Conservation (phyloP, 768 basidiomycete genomes). For the Amylocystis lapponica region DNA sequence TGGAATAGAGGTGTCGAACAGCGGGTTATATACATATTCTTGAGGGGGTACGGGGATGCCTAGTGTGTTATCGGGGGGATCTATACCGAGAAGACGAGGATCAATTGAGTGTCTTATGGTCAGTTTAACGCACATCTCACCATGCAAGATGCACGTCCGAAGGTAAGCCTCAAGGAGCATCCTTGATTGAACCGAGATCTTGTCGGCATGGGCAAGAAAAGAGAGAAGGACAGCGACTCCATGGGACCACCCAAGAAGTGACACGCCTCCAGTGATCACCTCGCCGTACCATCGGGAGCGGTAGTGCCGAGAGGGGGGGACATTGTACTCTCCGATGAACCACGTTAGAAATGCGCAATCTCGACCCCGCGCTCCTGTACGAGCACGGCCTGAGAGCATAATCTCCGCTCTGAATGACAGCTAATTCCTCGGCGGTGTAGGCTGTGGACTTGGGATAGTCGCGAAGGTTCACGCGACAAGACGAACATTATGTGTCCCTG, state of each 20-base stretch:
- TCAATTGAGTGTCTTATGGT: too few relatives aligned
- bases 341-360: constrained; percentile 28
- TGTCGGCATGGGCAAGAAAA: constrained; percentile 8
- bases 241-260: constrained; percentile 12
- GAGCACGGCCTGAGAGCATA: constrained; percentile 19
- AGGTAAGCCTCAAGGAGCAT: constrained; percentile 2
- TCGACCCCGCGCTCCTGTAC: constrained; percentile 28
- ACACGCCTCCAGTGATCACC: constrained; percentile 9
- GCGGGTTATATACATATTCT: background rate
- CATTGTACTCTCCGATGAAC: constrained; percentile 25
- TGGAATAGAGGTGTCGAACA: background rate
- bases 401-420: constrained; percentile 1
- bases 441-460: constrained; percentile 20
- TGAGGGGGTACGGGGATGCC: background rate
- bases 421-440: constrained; percentile 10
- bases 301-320: too few relatives aligned
- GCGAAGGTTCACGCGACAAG: constrained; percentile 19
- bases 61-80: background rate
- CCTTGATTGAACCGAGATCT: background rate
- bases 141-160: constrained; percentile 5
- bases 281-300: too few relatives aligned
- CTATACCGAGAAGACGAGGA: too few relatives aligned
- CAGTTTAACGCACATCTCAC: too few relatives aligned
- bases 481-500: constrained; percentile 12
- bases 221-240: constrained; percentile 6